phyloP scores from a whole-genome alignment of 2,329 filamentous ascomycete genomes.

The Cladophialophora bantiana region DNA sequence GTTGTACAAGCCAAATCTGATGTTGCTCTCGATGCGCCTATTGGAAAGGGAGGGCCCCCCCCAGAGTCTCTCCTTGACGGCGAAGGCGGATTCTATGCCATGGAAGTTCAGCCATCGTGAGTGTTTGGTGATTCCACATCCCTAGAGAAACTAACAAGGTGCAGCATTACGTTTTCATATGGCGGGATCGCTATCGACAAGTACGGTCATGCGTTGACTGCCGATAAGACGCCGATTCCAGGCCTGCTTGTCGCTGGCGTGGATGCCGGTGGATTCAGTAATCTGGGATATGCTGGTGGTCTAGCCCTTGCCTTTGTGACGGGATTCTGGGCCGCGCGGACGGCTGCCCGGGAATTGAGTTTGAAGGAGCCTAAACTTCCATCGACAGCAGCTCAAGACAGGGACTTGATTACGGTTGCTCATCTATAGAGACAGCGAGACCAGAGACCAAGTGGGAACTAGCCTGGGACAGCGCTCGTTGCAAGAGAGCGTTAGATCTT shows the following conservation, averaged over 20 bases:
- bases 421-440: no score
- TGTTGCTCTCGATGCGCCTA: conserved; percentile 33
- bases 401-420: no score
- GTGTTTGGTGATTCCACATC: conserved; percentile 22
- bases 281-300: conserved; percentile 42
- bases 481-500: no score
- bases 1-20: conserved; percentile 28
- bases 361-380: conserved; percentile 38
- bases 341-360: conserved; percentile 34
- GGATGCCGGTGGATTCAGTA: conserved; percentile 44
- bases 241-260: conserved; percentile 43
- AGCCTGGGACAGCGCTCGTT: no score
- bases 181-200: conserved; percentile 42
- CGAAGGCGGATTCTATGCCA: conserved; percentile 42
- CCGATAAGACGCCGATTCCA: conserved; percentile 38
- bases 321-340: conserved; percentile 41
- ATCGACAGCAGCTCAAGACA: conserved; percentile 8
- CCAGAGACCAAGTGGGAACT: no score
- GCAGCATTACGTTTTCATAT: conserved; percentile 44
- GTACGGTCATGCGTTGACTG: conserved; percentile 40
- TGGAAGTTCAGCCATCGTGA: conserved; percentile 44
- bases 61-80: conserved; percentile 40
- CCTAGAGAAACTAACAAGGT: not conserved
- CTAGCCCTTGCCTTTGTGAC: conserved; percentile 44
- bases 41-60: conserved; percentile 32